Conservation (phyloP, 2,329 filamentous ascomycete species). For the Fusarium udum region DNA sequence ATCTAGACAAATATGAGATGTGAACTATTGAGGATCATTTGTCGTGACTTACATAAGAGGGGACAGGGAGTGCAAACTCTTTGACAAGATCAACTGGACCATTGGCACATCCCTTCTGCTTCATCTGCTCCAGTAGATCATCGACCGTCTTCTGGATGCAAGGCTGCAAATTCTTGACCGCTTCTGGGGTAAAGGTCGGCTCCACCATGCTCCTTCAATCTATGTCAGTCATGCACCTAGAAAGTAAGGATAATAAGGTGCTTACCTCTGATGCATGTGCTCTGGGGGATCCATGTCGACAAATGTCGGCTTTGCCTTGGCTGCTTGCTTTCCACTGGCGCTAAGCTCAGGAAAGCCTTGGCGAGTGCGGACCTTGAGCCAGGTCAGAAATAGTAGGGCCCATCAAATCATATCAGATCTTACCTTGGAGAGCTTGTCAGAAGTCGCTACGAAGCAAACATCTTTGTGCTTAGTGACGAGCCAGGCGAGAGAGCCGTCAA, state of each 20-base stretch:
- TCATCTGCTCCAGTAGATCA: conserved; percentile 53
- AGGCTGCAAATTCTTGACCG: conserved; percentile 53
- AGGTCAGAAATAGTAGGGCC: neutral
- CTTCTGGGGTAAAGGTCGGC: conserved; percentile 51
- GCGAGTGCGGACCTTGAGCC: conserved; percentile 48
- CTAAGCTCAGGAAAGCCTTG: conserved; percentile 59
- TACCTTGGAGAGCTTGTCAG: conserved; percentile 58
- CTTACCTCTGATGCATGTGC: conserved; percentile 56
- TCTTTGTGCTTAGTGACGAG: conserved; percentile 59
- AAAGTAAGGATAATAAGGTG: neutral
- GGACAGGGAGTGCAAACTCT: conserved; percentile 58
- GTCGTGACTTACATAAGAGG: conserved; percentile 52
- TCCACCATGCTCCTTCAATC: conserved; percentile 55
- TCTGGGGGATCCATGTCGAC: conserved; percentile 61
- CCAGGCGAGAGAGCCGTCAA: conserved; percentile 58
- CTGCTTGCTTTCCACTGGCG: conserved; percentile 57
- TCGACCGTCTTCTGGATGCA: conserved; percentile 58
- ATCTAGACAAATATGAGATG: conserved; percentile 44
- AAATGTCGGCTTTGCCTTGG: conserved; percentile 60
- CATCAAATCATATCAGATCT: neutral
- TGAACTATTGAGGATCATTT: rapidly evolving
- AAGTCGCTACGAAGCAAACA: conserved; percentile 55
- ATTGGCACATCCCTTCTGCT: conserved; percentile 45
- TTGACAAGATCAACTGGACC: conserved; percentile 57
- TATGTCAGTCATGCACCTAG: neutral